Evolutionary conservation across 805 yeast genomes (phyloP).

Genomic region (Candida taoyuanica): DNA sequence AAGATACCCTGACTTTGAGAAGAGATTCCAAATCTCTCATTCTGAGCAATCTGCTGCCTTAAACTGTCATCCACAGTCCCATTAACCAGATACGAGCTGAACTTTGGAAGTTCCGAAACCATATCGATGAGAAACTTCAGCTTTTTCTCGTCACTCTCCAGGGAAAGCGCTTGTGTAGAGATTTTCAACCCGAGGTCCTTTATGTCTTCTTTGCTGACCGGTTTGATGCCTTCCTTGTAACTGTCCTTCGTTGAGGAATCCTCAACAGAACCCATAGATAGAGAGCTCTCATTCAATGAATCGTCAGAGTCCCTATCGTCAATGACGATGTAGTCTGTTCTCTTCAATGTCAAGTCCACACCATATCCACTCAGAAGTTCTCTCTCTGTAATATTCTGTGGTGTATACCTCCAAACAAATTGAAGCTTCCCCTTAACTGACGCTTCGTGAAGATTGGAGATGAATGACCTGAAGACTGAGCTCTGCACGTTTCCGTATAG

Average conservation of each 20-base stretch:
- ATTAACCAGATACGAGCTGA: constrained; percentile 31
- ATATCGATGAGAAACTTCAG: constrained; percentile 36
- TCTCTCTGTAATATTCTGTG: constrained; percentile 25
- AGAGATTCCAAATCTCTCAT: constrained; percentile 35
- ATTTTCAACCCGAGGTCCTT: constrained; percentile 37
- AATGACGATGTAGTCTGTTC: constrained; percentile 61
- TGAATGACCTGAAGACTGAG: constrained; percentile 49
- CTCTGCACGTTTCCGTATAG: constrained; percentile 63
- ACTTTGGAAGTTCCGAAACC: constrained; percentile 52
- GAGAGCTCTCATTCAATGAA: background rate
- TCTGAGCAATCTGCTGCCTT: constrained; percentile 26
- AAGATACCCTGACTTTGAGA: constrained; percentile 47
- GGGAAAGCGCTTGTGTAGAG: constrained; percentile 28
- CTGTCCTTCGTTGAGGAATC: constrained; percentile 17
- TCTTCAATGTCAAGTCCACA: constrained; percentile 55
- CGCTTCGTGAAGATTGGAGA: constrained; percentile 52
- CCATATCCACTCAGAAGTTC: constrained; percentile 58
- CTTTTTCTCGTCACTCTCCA: constrained; percentile 27
- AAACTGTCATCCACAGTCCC: constrained; percentile 24
- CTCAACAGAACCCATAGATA: background rate
- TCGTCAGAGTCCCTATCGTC: constrained; percentile 52
- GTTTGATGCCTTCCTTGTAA: constrained; percentile 29
- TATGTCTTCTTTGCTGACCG: constrained; percentile 31
- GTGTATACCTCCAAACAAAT: constrained; percentile 72
- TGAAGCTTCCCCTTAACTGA: constrained; percentile 62